Evolutionary conservation across 1,139 yeast genomes (phyloP).

Genomic region (Sugiyamaella castrensis): DNA sequence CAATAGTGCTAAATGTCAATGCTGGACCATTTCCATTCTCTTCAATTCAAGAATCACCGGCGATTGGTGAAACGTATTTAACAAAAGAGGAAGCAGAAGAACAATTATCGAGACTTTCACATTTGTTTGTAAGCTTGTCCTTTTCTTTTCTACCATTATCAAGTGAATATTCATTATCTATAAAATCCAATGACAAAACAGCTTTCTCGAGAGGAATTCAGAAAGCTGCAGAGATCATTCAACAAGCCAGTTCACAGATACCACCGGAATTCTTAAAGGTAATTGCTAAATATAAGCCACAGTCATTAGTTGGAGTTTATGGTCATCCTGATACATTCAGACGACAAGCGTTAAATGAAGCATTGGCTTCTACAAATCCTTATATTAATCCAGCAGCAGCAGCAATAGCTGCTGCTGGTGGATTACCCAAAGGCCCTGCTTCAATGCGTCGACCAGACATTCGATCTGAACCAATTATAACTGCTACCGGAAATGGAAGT

Average conservation of each 20-base stretch:
- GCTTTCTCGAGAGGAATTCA: constrained; percentile 68
- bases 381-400: constrained; percentile 22
- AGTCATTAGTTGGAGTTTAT: constrained; percentile 26
- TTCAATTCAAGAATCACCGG: too few relatives aligned
- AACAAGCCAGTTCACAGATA: background rate
- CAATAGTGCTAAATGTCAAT: too few relatives aligned
- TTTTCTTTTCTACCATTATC: constrained; percentile 70
- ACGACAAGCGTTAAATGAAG: constrained; percentile 26
- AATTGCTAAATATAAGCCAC: constrained; percentile 21
- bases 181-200: constrained; percentile 69
- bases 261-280: background rate
- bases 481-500: background rate
- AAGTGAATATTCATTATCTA: constrained; percentile 46
- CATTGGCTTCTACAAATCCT: constrained; percentile 23
- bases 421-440: constrained; percentile 13
- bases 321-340: constrained; percentile 33
- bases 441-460: constrained; percentile 10
- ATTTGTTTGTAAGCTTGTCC: constrained; percentile 43
- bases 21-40: too few relatives aligned
- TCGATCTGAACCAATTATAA: background rate
- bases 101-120: background rate
- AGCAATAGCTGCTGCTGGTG: background rate
- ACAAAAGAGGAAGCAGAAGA: too few relatives aligned
- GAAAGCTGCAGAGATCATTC: constrained; percentile 43
- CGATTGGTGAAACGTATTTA: too few relatives aligned